phyloP scores from a whole-genome alignment of 371 early-diverging fungal genomes.

The Mortierella sp. region DNA sequence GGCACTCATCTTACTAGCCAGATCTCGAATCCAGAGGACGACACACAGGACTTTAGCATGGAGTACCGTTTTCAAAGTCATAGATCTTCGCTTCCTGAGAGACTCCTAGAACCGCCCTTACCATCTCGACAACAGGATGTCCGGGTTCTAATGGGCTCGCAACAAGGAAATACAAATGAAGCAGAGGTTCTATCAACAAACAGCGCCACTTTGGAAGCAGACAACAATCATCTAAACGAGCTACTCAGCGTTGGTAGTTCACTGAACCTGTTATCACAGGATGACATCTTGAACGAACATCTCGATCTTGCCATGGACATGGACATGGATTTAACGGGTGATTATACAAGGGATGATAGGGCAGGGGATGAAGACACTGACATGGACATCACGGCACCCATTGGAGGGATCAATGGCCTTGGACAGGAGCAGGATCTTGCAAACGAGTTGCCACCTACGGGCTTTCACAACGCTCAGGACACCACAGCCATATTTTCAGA shows the following conservation, averaged over 20 bases:
- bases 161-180: not conserved
- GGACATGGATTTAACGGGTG: not conserved
- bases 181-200: not conserved
- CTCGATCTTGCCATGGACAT: not conserved
- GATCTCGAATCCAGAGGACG: conserved; percentile 12
- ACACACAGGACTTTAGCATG: conserved; percentile 31
- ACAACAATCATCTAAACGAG: not conserved
- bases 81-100: conserved; percentile 30
- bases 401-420: conserved; percentile 21
- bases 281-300: conserved; percentile 1
- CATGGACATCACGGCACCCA: conserved; percentile 48
- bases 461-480: conserved; percentile 19
- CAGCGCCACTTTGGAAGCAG: not conserved
- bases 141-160: conserved; percentile 3
- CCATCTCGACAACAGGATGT: not conserved
- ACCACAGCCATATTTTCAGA: too few species aligned
- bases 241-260: not conserved
- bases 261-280: not conserved
- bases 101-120: not conserved
- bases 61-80: conserved; percentile 26
- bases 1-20: not conserved
- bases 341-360: not conserved
- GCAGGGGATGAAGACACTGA: conserved; percentile 33
- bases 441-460: conserved; percentile 10
- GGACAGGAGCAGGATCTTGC: conserved; percentile 9